These are phyloP conservation scores for Phanerochaete carnosa DNA, from an alignment of 768 basidiomycete species.

Conservation along the genomic window DNA sequence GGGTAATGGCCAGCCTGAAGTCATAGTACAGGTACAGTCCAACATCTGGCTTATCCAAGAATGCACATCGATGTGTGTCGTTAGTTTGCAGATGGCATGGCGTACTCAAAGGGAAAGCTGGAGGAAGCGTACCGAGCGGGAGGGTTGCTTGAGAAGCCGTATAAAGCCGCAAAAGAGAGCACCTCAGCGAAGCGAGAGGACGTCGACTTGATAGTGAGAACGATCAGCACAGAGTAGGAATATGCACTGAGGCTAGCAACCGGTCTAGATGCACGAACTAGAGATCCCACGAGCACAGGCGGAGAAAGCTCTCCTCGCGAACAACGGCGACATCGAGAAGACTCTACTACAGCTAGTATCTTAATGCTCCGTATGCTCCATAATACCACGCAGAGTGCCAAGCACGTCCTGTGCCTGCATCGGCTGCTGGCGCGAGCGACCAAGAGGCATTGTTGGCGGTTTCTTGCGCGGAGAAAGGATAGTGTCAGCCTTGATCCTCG, in stretches of 20 bases:
- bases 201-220: constrained; percentile 58
- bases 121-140: constrained; percentile 61
- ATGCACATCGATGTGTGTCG: neutral
- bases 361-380: neutral
- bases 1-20: constrained; percentile 58
- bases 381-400: neutral
- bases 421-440: neutral
- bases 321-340: constrained; percentile 50
- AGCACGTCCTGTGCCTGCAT: neutral
- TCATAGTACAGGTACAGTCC: constrained; percentile 60
- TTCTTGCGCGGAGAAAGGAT: neutral
- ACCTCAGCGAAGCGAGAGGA: constrained; percentile 52
- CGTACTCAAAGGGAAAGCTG: constrained; percentile 65
- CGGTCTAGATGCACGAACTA: constrained; percentile 54
- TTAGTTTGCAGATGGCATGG: constrained; percentile 63
- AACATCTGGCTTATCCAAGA: neutral
- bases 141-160: constrained; percentile 49
- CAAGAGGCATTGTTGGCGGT: neutral
- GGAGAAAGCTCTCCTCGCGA: constrained; percentile 52
- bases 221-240: neutral
- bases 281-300: constrained; percentile 57
- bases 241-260: neutral
- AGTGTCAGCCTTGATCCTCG: neutral
- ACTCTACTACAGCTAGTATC: constrained; percentile 35
- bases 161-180: constrained; percentile 43